Evolutionary conservation across 768 basidiomycete genomes (phyloP).

Genomic region (Boletus sp.): DNA sequence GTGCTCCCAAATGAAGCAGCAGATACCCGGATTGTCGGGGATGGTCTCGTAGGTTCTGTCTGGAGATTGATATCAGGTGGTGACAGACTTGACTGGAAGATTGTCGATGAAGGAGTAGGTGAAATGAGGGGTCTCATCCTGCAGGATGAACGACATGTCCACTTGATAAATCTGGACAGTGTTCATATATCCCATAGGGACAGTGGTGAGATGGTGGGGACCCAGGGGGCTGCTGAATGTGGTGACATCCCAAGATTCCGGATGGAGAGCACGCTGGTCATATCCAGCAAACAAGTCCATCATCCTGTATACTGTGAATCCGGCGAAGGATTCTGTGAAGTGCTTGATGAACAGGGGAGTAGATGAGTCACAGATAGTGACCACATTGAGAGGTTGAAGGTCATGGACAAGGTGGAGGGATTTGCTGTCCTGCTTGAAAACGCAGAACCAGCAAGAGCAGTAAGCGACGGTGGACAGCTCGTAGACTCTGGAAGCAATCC

Average conservation of each 20-base stretch:
- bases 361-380: background rate
- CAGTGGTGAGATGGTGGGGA: too few species aligned
- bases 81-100: background rate
- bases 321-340: background rate
- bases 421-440: background rate
- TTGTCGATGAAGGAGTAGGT: background rate
- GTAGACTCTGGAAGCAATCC: constrained; percentile 36
- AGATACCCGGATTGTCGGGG: background rate
- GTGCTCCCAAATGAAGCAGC: background rate
- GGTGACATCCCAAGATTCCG: too few species aligned
- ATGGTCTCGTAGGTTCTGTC: background rate
- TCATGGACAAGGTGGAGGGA: background rate
- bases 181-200: too few species aligned
- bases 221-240: too few species aligned
- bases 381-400: background rate
- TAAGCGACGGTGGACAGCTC: constrained; percentile 20
- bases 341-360: background rate
- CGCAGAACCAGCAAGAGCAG: background rate
- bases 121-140: too few species aligned
- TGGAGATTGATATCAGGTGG: background rate
- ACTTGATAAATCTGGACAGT: too few species aligned
- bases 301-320: too few species aligned
- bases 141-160: too few species aligned
- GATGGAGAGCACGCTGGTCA: too few species aligned
- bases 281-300: too few species aligned